Evolutionary conservation across 164 flowering plant genomes (phyloP).

Genomic region (Cinnamomum micranthum): DNA sequence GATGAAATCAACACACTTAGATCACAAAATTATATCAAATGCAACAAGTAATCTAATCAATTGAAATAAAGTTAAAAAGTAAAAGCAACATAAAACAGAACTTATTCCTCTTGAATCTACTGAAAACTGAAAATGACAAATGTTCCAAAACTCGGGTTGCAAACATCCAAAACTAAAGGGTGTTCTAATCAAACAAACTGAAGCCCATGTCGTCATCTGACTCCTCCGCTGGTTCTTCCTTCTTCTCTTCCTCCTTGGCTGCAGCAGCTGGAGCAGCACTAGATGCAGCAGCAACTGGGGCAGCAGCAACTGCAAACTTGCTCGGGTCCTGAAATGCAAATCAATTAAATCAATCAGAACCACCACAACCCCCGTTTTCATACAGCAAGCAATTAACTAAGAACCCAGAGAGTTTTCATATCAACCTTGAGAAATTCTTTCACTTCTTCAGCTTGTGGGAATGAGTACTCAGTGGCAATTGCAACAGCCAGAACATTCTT

Average conservation of each 20-base stretch:
- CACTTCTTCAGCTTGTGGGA: constrained; percentile 38
- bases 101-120: not conserved
- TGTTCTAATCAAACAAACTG: constrained; percentile 11
- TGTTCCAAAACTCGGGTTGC: not conserved
- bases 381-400: not conserved
- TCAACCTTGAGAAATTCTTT: constrained; percentile 40
- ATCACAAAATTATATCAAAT: no score
- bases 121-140: not conserved
- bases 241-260: constrained; percentile 30
- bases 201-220: constrained; percentile 31
- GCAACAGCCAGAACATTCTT: constrained; percentile 35
- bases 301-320: constrained; percentile 55
- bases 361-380: not conserved
- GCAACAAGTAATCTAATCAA: not conserved
- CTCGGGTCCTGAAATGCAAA: constrained; percentile 50
- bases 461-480: constrained; percentile 30
- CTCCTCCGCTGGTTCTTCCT: constrained; percentile 47
- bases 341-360: not conserved
- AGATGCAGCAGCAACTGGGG: constrained; percentile 30
- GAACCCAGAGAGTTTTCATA: no score
- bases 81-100: no score
- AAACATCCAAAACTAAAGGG: not conserved
- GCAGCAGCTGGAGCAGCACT: constrained; percentile 26
- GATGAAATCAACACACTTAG: no score
- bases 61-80: not conserved